Evolutionary conservation across 257 asterid species (phyloP).

Genomic region (Scutellaria minor): DNA sequence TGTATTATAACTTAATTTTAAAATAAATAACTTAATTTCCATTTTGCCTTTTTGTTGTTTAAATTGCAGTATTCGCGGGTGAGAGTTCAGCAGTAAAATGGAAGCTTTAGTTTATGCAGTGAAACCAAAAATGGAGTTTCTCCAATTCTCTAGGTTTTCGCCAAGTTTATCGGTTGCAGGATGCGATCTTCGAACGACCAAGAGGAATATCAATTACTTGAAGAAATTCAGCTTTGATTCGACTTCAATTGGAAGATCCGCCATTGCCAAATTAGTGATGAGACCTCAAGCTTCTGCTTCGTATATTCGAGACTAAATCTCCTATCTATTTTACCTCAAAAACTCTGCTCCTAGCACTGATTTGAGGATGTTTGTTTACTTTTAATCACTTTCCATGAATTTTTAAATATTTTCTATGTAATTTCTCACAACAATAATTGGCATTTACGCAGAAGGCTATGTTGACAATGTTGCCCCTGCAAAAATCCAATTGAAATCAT

Average conservation of each 20-base stretch:
- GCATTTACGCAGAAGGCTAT: conserved; percentile 61
- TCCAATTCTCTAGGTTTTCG: conserved; percentile 45
- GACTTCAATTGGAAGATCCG: conserved; percentile 50
- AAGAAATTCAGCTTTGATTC: conserved; percentile 53
- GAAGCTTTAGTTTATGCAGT: conserved; percentile 57
- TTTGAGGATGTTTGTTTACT: background rate
- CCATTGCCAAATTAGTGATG: conserved; percentile 54
- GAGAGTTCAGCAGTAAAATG: conserved; percentile 47
- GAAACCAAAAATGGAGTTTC: conserved; percentile 43
- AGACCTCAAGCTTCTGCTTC: conserved; percentile 66
- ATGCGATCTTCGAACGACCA: conserved; percentile 41
- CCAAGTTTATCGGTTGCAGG: conserved; percentile 25
- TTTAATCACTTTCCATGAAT: background rate
- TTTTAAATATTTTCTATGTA: background rate
- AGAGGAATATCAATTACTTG: conserved; percentile 47
- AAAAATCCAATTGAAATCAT: conserved; percentile 60
- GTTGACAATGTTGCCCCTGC: conserved; percentile 60
- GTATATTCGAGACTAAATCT: conserved; percentile 25
- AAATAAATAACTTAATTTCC: conserved; percentile 1
- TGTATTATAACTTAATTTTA: no score
- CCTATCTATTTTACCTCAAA: background rate
- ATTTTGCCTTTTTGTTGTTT: background rate
- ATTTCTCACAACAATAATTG: conserved; percentile 21
- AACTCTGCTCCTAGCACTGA: conserved; percentile 1
- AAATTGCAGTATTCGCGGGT: conserved; percentile 41